phyloP scores from a whole-genome alignment of 768 basidiomycete species.

The Tricholoma furcatifolium region DNA sequence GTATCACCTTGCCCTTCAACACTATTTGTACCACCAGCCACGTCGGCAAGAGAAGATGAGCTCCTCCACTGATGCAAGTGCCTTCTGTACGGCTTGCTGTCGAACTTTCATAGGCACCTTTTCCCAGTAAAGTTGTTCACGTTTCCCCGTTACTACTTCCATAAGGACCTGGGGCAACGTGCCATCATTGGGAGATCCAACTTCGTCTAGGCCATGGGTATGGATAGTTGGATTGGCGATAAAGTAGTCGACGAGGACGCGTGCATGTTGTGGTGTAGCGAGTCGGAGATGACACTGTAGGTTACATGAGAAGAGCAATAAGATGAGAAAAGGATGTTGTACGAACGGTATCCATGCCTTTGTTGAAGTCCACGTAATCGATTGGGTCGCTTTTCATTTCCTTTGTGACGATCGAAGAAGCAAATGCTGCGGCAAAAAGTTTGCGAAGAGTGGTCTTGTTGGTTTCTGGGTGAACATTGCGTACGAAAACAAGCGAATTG shows the following conservation, averaged over 20 bases:
- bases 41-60: not conserved
- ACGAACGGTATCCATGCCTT: constrained; percentile 71
- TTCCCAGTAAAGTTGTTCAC: constrained; percentile 77
- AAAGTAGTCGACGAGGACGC: constrained; percentile 46
- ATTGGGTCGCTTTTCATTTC: constrained; percentile 34
- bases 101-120: constrained; percentile 75
- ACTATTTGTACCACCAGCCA: not conserved
- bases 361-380: constrained; percentile 80
- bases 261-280: constrained; percentile 47
- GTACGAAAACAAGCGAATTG: constrained; percentile 68
- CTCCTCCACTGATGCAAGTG: constrained; percentile 7
- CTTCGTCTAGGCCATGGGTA: constrained; percentile 52
- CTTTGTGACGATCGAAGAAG: not conserved
- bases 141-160: constrained; percentile 61
- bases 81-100: constrained; percentile 41
- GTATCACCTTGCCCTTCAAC: not conserved
- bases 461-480: constrained; percentile 69
- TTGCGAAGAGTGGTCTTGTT: constrained; percentile 78
- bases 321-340: constrained; percentile 6
- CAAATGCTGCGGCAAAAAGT: constrained; percentile 49
- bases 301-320: not conserved
- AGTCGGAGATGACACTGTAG: constrained; percentile 73
- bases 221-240: constrained; percentile 36
- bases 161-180: constrained; percentile 31
- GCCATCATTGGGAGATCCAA: constrained; percentile 27